Conservation (phyloP, 1,284 basidiomycete species). For the Neonothopanus nambi region DNA sequence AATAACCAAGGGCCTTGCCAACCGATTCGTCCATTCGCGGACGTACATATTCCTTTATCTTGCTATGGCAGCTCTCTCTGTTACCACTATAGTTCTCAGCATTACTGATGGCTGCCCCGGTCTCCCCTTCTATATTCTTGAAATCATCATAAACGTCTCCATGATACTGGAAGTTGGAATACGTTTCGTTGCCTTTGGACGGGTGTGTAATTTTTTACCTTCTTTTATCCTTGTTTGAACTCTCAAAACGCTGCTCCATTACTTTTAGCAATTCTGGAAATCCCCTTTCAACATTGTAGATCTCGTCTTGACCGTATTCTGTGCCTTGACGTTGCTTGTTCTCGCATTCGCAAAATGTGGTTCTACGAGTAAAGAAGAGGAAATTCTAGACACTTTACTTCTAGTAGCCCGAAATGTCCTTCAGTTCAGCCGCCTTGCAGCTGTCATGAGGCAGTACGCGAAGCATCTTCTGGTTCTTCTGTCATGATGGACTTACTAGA, state of each 20-base stretch:
- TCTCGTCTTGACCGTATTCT: slow-evolving; percentile 82
- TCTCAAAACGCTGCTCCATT: background rate
- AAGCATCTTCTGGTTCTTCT: slow-evolving; percentile 5
- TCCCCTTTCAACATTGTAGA: slow-evolving; percentile 90
- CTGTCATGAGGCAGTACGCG: slow-evolving; percentile 87
- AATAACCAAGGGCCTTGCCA: slow-evolving; percentile 78
- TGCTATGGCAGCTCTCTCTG: slow-evolving; percentile 85
- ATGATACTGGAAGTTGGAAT: slow-evolving; percentile 94
- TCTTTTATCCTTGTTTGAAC: background rate
- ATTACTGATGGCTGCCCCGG: slow-evolving; percentile 78
- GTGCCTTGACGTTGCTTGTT: slow-evolving; percentile 82
- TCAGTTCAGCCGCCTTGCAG: slow-evolving; percentile 86
- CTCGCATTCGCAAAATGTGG: slow-evolving; percentile 83
- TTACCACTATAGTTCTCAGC: slow-evolving; percentile 89
- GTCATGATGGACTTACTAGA: background rate
- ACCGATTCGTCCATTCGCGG: slow-evolving; percentile 82
- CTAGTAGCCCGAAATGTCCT: slow-evolving; percentile 89
- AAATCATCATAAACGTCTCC: slow-evolving; percentile 85
- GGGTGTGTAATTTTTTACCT: slow-evolving; percentile 51
- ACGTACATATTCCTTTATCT: slow-evolving; percentile 86
- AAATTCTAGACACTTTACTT: slow-evolving; percentile 86
- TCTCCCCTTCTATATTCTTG: slow-evolving; percentile 84
- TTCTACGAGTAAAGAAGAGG: slow-evolving; percentile 80
- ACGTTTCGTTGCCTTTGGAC: slow-evolving; percentile 87
- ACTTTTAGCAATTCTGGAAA: slow-evolving; percentile 88